Evolutionary conservation across 164 flowering plant species (phyloP).

Genomic region (Aristolochia californica): DNA sequence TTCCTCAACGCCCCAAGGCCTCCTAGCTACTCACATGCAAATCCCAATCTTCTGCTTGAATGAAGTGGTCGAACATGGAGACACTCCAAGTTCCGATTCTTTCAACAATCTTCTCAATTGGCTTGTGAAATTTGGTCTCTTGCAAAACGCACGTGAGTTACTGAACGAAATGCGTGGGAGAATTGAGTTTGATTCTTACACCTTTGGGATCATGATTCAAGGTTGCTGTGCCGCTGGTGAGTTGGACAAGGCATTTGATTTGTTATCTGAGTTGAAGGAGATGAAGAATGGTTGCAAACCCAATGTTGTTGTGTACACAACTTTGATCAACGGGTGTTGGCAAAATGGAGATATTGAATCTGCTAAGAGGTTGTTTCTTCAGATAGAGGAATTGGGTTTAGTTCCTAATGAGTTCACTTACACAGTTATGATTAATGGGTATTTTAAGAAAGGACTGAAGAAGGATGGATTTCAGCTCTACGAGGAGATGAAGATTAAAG

Average conservation of each 20-base stretch:
- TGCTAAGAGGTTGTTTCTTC: constrained; percentile 38
- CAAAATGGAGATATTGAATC: constrained; percentile 35
- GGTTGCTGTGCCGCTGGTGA: constrained; percentile 49
- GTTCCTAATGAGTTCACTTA: constrained; percentile 57
- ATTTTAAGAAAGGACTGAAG: constrained; percentile 43
- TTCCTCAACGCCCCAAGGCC: constrained; percentile 22
- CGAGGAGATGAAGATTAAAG: constrained; percentile 49
- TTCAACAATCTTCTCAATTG: constrained; percentile 31
- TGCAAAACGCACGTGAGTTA: constrained; percentile 34
- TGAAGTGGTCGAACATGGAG: constrained; percentile 29
- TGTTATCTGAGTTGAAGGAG: constrained; percentile 27
- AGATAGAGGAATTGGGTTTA: constrained; percentile 47
- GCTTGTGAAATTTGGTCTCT: constrained; percentile 21
- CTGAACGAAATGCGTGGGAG: constrained; percentile 22
- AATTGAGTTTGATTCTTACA: constrained; percentile 35
- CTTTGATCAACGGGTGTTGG: constrained; percentile 70
- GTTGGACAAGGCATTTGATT: constrained; percentile 34
- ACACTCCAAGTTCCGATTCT: constrained; percentile 27
- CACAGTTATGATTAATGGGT: constrained; percentile 57
- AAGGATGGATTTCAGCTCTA: constrained; percentile 54
- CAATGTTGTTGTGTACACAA: constrained; percentile 53
- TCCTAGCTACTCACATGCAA: constrained; percentile 28
- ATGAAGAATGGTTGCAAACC: constrained; percentile 25
- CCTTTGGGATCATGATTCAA: constrained; percentile 59
- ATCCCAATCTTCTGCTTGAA: constrained; percentile 27